phyloP scores from a whole-genome alignment of 2,329 filamentous ascomycete genomes.

The Chaetomium sp. region DNA sequence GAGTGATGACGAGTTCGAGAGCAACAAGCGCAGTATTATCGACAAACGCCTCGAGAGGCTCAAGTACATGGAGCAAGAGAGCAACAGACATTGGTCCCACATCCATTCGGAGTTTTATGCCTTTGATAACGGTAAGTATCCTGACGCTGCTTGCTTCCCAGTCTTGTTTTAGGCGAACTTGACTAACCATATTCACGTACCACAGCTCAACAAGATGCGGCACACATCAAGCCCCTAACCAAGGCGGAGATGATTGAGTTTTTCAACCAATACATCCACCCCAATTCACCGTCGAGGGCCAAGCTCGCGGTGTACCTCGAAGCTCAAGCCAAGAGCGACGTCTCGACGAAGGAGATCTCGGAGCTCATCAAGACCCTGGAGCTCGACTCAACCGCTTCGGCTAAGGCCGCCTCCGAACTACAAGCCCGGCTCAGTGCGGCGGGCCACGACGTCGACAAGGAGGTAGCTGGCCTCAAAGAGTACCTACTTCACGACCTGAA shows the following conservation, averaged over 20 bases:
- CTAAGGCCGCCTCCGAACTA: slow-evolving; percentile 29
- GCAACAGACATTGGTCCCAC: slow-evolving; percentile 73
- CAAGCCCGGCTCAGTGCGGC: slow-evolving; percentile 31
- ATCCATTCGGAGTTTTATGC: slow-evolving; percentile 83
- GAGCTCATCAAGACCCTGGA: slow-evolving; percentile 34
- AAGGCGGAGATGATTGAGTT: slow-evolving; percentile 77
- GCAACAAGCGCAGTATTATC: slow-evolving; percentile 82
- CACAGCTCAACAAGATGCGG: slow-evolving; percentile 68
- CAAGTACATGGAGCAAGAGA: slow-evolving; percentile 87
- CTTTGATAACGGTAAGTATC: slow-evolving; percentile 70
- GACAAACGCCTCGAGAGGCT: slow-evolving; percentile 83
- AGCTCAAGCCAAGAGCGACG: slow-evolving; percentile 57
- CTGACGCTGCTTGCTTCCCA: not conserved
- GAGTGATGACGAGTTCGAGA: slow-evolving; percentile 78
- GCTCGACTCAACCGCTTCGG: slow-evolving; percentile 29
- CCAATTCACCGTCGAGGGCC: slow-evolving; percentile 64
- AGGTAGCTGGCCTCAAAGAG: slow-evolving; percentile 43
- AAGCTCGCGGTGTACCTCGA: slow-evolving; percentile 80
- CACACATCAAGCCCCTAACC: slow-evolving; percentile 63
- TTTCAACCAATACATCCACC: slow-evolving; percentile 68
- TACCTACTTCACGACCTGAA: slow-evolving; percentile 45
- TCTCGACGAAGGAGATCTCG: slow-evolving; percentile 36
- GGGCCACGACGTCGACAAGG: slow-evolving; percentile 39
- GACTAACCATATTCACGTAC: slow-evolving; percentile 3
- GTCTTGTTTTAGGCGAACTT: not conserved